Percentiles rank a stretch among this genome's conserved stretches.
Conservation (phyloP, 2,329 filamentous ascomycete genomes). For the Monosporascus sp. region DNA sequence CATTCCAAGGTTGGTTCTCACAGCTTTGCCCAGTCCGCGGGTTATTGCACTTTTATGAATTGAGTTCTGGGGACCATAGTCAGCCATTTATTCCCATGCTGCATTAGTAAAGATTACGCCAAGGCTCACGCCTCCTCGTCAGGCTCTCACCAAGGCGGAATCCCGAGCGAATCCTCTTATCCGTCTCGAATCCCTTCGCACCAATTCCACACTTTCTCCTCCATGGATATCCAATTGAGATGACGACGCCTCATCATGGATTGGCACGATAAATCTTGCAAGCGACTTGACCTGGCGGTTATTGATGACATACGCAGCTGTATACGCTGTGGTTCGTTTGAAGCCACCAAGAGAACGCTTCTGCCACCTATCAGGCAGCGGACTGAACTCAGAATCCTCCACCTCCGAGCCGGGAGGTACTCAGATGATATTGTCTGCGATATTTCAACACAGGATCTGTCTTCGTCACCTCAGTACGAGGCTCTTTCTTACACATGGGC, state of each 20-base stretch:
- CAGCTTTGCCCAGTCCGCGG: no score
- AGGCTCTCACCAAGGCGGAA: no score
- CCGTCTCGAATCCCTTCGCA: no score
- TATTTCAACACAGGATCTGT: not conserved
- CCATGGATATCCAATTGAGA: no score
- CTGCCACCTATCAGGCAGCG: constrained; percentile 2
- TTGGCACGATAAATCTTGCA: constrained; percentile 7
- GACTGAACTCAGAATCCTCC: constrained; percentile 4
- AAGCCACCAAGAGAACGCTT: not conserved
- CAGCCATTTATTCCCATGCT: no score
- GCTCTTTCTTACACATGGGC: constrained; percentile 12
- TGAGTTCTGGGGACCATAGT: no score
- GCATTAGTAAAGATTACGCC: no score
- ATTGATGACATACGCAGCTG: constrained; percentile 3
- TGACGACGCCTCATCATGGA: constrained; percentile 1
- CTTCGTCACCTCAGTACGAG: constrained; percentile 1
- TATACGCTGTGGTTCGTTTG: constrained; percentile 7
- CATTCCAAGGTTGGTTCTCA: no score
- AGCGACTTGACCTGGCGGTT: constrained; percentile 2
- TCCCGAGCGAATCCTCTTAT: no score
- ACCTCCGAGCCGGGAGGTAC: not conserved
- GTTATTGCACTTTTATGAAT: no score
- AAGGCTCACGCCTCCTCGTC: no score
- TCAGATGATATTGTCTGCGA: constrained; percentile 4
- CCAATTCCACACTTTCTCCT: no score